A percentile compares a stretch with the other conserved stretches of the same genome.
Conservation (phyloP, 805 yeast genomes). For the Peterozyma toletana region DNA sequence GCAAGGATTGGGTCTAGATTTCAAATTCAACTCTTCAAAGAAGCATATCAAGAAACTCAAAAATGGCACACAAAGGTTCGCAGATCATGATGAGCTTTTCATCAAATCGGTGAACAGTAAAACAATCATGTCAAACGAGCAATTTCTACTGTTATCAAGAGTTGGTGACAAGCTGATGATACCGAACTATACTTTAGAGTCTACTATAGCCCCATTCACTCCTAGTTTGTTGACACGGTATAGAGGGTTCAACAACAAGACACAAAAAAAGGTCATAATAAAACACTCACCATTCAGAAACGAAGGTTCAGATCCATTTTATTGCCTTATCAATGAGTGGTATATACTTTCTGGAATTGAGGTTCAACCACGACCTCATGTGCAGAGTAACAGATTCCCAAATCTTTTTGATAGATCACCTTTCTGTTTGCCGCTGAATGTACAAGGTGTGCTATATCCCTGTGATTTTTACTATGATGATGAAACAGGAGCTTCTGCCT, state of each 20-base stretch:
- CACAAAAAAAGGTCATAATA: constrained; percentile 2
- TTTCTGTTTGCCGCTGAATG: constrained; percentile 1
- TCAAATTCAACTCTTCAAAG: neutral
- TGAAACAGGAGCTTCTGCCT: constrained; percentile 1
- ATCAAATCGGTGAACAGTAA: too few relatives aligned
- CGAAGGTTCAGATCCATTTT: too few relatives aligned
- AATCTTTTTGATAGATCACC: neutral
- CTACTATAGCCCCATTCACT: constrained; percentile 2
- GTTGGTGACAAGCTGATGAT: constrained; percentile 5
- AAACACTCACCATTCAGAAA: constrained; percentile 4
- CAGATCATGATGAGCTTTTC: too few relatives aligned
- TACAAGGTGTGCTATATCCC: constrained; percentile 5
- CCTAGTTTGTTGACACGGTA: constrained; percentile 2
- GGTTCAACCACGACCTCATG: too few relatives aligned
- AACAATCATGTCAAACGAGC: too few relatives aligned
- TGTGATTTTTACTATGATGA: constrained; percentile 1
- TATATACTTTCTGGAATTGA: constrained; percentile 1
- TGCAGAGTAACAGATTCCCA: neutral
- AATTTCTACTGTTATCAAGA: neutral
- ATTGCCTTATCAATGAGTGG: constrained; percentile 5
- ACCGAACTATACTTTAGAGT: constrained; percentile 2
- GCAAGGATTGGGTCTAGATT: neutral
- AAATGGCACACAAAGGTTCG: too few relatives aligned
- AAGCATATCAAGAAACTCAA: constrained; percentile 3
- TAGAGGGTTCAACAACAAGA: neutral